These are phyloP conservation scores for Taphrina communis DNA, from an alignment of 1,139 yeast species.

Conservation along the genomic window DNA sequence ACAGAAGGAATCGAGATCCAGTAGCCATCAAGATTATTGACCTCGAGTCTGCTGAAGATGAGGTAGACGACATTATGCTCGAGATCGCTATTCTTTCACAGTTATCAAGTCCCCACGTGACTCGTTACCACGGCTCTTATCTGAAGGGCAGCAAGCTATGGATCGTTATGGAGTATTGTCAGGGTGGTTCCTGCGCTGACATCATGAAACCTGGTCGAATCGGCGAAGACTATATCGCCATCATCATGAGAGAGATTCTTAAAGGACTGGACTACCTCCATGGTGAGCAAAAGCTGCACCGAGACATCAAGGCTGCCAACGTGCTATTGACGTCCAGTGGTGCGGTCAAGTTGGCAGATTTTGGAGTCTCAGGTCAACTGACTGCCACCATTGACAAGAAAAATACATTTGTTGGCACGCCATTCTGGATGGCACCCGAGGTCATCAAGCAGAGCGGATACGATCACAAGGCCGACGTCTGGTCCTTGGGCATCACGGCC, in stretches of 20 bases:
- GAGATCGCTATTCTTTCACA: constrained; percentile 77
- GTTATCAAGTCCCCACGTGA: constrained; percentile 60
- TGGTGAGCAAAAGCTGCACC: constrained; percentile 73
- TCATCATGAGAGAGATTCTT: constrained; percentile 64
- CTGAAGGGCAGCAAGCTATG: constrained; percentile 71
- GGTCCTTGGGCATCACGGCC: constrained; percentile 86
- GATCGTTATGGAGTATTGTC: constrained; percentile 92
- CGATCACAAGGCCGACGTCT: constrained; percentile 80
- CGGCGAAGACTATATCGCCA: constrained; percentile 65
- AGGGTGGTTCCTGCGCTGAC: constrained; percentile 88
- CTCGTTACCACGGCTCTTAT: constrained; percentile 65
- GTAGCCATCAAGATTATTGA: constrained; percentile 84
- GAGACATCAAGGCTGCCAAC: constrained; percentile 86
- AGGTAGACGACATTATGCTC: constrained; percentile 68
- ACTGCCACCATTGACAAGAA: constrained; percentile 65
- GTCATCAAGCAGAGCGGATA: constrained; percentile 63
- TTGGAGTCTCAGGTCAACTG: constrained; percentile 84
- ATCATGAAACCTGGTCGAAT: constrained; percentile 62
- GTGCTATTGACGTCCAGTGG: constrained; percentile 70
- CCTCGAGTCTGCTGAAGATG: constrained; percentile 75
- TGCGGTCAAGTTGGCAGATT: constrained; percentile 75
- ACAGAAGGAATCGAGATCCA: constrained; percentile 49
- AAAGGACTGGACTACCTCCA: constrained; percentile 74
- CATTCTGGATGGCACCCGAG: constrained; percentile 95
- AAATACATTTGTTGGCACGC: constrained; percentile 84